Evolutionary conservation across 106 monocot species (phyloP), one percentile per base, ranked within the genome.

Genomic region (Iris macrosiphon): DNA sequence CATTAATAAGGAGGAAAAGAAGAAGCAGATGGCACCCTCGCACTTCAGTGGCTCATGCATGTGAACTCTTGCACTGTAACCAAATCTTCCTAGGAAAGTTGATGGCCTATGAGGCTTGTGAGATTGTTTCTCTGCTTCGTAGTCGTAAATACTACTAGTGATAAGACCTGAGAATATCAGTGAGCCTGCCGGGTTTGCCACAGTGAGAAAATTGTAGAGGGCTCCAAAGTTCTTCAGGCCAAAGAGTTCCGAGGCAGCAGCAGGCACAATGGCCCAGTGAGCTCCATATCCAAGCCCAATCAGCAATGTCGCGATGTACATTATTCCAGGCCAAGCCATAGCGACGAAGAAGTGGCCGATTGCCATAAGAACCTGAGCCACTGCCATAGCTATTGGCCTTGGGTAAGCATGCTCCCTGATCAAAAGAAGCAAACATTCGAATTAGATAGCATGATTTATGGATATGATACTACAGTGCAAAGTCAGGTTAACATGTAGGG

Each of bases 201-300:
- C 61, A 0, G 86, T 81, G 20, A 87, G 67, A 43, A 87, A 87
- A 54, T 87, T 87, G 60, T 87, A 87, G 55, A 87, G 55, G 7
- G 77, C 66, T 21, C 81, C 86, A 22, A 81, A 85, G 40, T 62
- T 76, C 49, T 77, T 87, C 21, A 87, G 15, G 6, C 86, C 86
- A 33, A 87, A 87, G 3, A 87, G 62, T 51, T 87, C 86, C 6
- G 81, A 87, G 35, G 72, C 81, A 3, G 86, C 86, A 9, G 87
- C 87, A 7, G 82, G 87, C 15, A 79, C 87, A 35, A 87, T 82
- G 26, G 87, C 69, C 87, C 87, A 87, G 40, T 87, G 86, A 20
- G 77, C 81, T 39, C 86, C 86, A 16, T 77, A 87, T 34, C 86
- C 86, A n/a, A 87, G 75, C 17, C 87, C 87, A 6, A 82, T 74